A percentile compares a stretch with the other conserved stretches of the same genome.
Conservation (phyloP, 306 rosid species). For the Cicer pinnatifidum region DNA sequence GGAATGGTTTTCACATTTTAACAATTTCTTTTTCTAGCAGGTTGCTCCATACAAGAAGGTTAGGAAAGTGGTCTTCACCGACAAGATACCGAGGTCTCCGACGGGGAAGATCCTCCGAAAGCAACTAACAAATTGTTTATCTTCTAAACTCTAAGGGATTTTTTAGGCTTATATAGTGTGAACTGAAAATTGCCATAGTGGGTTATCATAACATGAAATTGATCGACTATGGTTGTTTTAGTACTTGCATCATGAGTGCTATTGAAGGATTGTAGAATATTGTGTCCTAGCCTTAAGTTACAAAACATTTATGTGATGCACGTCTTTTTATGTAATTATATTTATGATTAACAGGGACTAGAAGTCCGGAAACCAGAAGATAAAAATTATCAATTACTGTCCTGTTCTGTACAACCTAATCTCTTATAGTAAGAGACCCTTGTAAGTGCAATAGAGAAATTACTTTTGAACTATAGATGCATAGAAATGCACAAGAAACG, state of each 20-base stretch:
- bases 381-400: no score
- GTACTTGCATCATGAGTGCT: not conserved
- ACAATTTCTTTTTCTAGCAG: constrained; percentile 41
- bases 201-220: not conserved
- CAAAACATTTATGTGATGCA: not conserved
- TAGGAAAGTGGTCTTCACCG: constrained; percentile 71
- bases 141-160: constrained; percentile 58
- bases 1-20: constrained; percentile 19
- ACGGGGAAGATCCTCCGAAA: constrained; percentile 85
- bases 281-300: not conserved
- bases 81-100: constrained; percentile 73
- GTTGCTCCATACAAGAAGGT: constrained; percentile 85
- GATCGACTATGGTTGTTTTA: not conserved
- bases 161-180: not conserved
- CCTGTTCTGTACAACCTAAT: no score
- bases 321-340: not conserved
- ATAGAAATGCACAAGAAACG: not conserved
- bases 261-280: not conserved
- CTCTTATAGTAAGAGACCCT: not conserved
- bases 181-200: not conserved
- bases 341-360: not conserved
- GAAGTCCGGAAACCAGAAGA: not conserved
- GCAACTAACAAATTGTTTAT: constrained; percentile 52
- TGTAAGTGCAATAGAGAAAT: not conserved
- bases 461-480: not conserved